Base-by-base conservation (phyloP, 306 rosid species). In the Cucurbita argyrosperma region DNA sequence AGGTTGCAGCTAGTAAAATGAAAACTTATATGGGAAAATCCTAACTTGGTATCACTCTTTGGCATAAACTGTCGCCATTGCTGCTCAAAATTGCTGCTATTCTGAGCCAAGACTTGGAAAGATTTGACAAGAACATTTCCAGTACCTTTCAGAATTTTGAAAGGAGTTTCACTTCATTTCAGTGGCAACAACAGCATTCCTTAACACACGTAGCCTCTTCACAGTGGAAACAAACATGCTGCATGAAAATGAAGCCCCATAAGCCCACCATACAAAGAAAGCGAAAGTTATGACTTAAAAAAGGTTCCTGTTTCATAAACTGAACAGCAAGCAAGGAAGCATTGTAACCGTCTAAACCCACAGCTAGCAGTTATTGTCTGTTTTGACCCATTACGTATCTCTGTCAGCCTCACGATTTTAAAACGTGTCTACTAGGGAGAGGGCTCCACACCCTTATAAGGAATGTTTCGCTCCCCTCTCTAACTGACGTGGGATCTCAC, bases 151-250 rank as follows among this genome's bases (percentile, higher is more conserved):
- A 68, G 23, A 46, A 9, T 62, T 64, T 65, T 42, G 72, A 45
- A 66, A 66, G 40, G 72, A 66, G 30, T 6, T 21, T 68, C 74
- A 49, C 26, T 69, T 49, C 58, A 26, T 50, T 49, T 49, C 74
- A 50, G 59, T 49, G 55, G 74, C 14, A 69, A 49, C 8, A 18
- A 39, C 87, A 75, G 83, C 80, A 66, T 79, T 85, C 87, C 84
- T 88, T 82, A 79, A 74, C 58, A 88, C 90, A 2, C 87, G 81
- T 72, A 88, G 81, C 76, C 90, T 82, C 85, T 82, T 88, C 82
- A 88, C 92, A 37, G 90, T 88, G 62, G 90, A 85, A 37, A 82
- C 85, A 56, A 88, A 88, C 87, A 88, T 84, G 78, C 92, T 88
- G 82, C 77, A 74, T 82, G 64, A 26, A 77, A 79, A 80, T 45